Evolutionary conservation across 345 rosid species (phyloP).

Genomic region (Lepidium didymum): DNA sequence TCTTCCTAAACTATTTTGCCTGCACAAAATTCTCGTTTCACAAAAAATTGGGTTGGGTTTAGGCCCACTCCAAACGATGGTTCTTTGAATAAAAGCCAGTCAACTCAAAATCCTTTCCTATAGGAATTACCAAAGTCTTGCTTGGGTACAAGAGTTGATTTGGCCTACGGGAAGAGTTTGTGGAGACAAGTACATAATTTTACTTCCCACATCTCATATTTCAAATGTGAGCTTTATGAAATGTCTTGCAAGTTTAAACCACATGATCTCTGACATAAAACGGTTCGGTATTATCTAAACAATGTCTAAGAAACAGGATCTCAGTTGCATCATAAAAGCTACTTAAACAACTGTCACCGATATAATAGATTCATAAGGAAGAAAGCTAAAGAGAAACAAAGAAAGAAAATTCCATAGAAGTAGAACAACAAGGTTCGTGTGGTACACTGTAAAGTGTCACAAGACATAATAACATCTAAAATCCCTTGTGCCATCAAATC

Average conservation of each 20-base stretch:
- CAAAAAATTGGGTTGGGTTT: background rate
- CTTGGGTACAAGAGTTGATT: too few relatives aligned
- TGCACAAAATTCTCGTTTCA: background rate
- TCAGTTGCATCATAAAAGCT: background rate
- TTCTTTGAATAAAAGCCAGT: background rate
- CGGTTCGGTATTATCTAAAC: background rate
- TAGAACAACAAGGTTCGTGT: constrained; percentile 8
- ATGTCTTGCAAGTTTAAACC: background rate
- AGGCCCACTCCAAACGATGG: background rate
- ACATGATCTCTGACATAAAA: background rate
- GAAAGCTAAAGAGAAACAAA: background rate
- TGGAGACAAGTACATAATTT: background rate
- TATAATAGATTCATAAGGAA: background rate
- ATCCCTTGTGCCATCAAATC: constrained; percentile 5
- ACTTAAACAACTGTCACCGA: background rate
- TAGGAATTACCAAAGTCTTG: too few relatives aligned
- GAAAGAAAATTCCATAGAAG: constrained; percentile 3
- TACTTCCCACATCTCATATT: background rate
- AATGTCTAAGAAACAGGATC: background rate
- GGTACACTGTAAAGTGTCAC: constrained; percentile 12
- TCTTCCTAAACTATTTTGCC: background rate
- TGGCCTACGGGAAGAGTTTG: too few relatives aligned
- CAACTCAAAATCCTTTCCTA: background rate
- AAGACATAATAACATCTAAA: background rate
- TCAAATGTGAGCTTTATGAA: background rate